phyloP scores from a whole-genome alignment of 73 alveolate genomes.

The Effrenium voratum region DNA sequence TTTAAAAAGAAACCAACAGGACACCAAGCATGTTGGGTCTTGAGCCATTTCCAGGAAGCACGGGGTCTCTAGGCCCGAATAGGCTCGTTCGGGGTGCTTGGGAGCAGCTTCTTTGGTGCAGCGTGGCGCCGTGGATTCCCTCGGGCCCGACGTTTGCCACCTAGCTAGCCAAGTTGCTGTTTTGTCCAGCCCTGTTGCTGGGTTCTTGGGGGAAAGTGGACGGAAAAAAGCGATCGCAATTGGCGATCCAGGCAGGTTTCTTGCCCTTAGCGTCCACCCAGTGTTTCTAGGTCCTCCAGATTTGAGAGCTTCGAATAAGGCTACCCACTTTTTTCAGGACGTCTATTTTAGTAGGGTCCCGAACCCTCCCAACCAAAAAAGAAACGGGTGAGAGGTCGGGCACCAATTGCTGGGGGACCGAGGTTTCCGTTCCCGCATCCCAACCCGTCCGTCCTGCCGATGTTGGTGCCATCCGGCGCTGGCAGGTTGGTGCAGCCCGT shows the following conservation, averaged over 20 bases:
- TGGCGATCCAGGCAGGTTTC: not conserved
- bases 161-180: too few relatives aligned
- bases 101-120: not conserved
- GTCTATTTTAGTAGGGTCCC: not conserved
- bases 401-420: too few relatives aligned
- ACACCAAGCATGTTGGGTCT: not conserved
- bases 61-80: not conserved
- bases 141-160: too few relatives aligned
- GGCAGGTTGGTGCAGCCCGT: slow-evolving; percentile 75
- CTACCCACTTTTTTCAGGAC: not conserved
- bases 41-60: not conserved
- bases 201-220: too few relatives aligned
- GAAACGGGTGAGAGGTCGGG: not conserved
- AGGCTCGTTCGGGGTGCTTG: too few relatives aligned
- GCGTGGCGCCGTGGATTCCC: too few relatives aligned
- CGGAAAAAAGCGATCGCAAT: too few relatives aligned
- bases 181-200: too few relatives aligned
- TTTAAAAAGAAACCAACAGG: not conserved
- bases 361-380: not conserved
- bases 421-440: too few relatives aligned
- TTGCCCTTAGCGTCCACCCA: not conserved
- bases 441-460: slow-evolving; percentile 21
- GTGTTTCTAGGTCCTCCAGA: not conserved
- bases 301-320: not conserved
- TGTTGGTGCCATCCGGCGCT: slow-evolving; percentile 88